A percentile compares a stretch with the other conserved stretches of the same genome.
Evolutionary conservation across 1,284 basidiomycete species (phyloP).

Genomic region (Trichosporon sp.): DNA sequence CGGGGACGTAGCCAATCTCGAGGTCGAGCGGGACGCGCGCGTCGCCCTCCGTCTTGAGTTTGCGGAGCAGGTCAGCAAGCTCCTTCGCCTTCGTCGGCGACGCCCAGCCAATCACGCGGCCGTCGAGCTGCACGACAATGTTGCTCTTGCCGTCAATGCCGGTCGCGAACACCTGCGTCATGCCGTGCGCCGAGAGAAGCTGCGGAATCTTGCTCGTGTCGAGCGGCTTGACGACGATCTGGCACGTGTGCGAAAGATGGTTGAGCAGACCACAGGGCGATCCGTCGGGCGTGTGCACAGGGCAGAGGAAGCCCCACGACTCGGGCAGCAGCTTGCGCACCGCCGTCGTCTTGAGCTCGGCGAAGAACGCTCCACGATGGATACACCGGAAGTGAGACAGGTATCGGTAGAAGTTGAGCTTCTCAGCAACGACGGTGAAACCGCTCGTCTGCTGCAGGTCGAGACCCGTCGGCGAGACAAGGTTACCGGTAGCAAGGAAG

Average conservation of each 20-base stretch:
- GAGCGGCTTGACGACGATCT: slow-evolving; percentile 76
- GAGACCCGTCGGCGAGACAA: slow-evolving; percentile 89
- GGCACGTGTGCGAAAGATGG: slow-evolving; percentile 90
- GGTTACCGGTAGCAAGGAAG: slow-evolving; percentile 96
- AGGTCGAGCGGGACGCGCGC: slow-evolving; percentile 84
- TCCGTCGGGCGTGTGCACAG: slow-evolving; percentile 98
- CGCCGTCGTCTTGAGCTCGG: slow-evolving; percentile 96
- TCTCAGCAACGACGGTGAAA: slow-evolving; percentile 98
- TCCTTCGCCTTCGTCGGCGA: slow-evolving; percentile 66
- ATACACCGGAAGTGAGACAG: slow-evolving; percentile 98
- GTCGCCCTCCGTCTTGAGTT: slow-evolving; percentile 90
- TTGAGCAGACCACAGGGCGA: slow-evolving; percentile 96
- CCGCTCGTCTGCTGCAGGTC: slow-evolving; percentile 96
- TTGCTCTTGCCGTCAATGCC: slow-evolving; percentile 71
- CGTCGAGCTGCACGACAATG: slow-evolving; percentile 89
- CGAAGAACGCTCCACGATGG: slow-evolving; percentile 98
- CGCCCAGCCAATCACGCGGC: slow-evolving; percentile 93
- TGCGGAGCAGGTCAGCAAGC: slow-evolving; percentile 76
- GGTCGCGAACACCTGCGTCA: slow-evolving; percentile 82
- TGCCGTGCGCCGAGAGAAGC: slow-evolving; percentile 81
- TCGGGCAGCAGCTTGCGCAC: slow-evolving; percentile 96
- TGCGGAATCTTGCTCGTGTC: slow-evolving; percentile 71
- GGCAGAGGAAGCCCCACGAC: slow-evolving; percentile 98
- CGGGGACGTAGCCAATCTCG: slow-evolving; percentile 89
- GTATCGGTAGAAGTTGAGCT: slow-evolving; percentile 97